Conservation (phyloP, 768 basidiomycete genomes). For the Amanita molliuscula region DNA sequence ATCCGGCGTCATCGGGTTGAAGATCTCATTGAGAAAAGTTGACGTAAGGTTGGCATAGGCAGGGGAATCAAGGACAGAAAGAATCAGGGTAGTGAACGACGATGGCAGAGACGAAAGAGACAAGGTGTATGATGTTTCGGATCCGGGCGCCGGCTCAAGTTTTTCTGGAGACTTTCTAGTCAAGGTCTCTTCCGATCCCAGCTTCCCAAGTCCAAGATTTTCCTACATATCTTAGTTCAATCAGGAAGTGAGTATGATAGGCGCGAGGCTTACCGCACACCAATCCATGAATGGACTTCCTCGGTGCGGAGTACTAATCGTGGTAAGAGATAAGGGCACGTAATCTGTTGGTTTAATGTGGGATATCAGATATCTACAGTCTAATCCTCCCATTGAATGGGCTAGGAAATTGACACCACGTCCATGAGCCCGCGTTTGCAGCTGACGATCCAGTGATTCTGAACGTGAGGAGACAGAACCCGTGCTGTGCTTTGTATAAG, state of each 20-base stretch:
- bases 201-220: constrained; percentile 85
- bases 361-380: constrained; percentile 87
- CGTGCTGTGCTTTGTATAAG: constrained; percentile 43
- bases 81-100: constrained; percentile 78
- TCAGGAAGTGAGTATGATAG: background rate
- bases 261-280: constrained; percentile 61
- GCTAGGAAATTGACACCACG: constrained; percentile 88
- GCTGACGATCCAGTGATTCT: constrained; percentile 58
- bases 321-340: constrained; percentile 78
- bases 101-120: constrained; percentile 64
- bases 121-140: constrained; percentile 24
- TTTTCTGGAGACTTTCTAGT: background rate
- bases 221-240: constrained; percentile 34
- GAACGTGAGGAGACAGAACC: constrained; percentile 83
- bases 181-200: constrained; percentile 15
- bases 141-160: constrained; percentile 4
- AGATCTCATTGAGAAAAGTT: constrained; percentile 62
- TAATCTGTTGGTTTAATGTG: constrained; percentile 78
- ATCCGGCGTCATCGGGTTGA: constrained; percentile 78
- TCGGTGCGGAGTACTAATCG: constrained; percentile 87
- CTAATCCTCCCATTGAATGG: constrained; percentile 97
- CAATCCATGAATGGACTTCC: constrained; percentile 99
- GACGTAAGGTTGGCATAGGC: constrained; percentile 94
- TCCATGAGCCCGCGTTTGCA: constrained; percentile 56
- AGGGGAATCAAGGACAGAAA: constrained; percentile 88